Evolutionary conservation across 192 early-diverging fungal species (phyloP), one percentile per base, ranked within the genome.

Genomic region (Podila clonocystis): DNA sequence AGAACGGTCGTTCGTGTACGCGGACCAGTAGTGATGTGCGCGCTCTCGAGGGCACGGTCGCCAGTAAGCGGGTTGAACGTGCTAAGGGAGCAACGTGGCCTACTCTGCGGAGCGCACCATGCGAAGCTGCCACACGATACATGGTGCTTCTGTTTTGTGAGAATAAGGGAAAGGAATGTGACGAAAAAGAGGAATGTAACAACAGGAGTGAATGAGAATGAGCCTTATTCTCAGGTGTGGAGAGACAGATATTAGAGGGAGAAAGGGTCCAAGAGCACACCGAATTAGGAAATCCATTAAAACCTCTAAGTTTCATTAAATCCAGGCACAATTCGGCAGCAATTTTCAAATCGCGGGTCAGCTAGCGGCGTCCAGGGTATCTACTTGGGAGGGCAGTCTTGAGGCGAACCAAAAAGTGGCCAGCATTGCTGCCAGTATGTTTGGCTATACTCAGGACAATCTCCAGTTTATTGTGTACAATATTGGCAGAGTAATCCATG

Each of bases 111-210:
- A 49, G 24, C 0, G 48, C 77, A 61, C 66, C 70, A 13, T 70
- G 66, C 24, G 77, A 73, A 62, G 77, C 77, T 68, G 77, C 70
- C 20, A 80, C 77, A 52, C 77, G 77, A 33, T 80, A 80, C 77
- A 80, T 80, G 63, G 68, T 36, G 17, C 31, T 34, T 26, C 15
- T 30, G 49, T 50, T 30, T 49, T 22, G 55, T 31, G 52, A 2
- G 19, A 28, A 19, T 58, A 33, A 22, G 28, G 61, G 19, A 24
- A 12, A 38, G n/a, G 58, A 30, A 30, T 20, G 33, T 64, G 50
- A 67, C 26, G 9, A 30, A 60, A 9, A 1, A 36, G 50, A 28
- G 9, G 15, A 30, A 59, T 29, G 50, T 2, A 58, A 4, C 20
- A n/a, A 33, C n/a, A 24, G 24, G n/a, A 52, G 12, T 49, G 48